Conservation (phyloP, 2,329 filamentous ascomycete genomes). For the Scytalidium lignicola region DNA sequence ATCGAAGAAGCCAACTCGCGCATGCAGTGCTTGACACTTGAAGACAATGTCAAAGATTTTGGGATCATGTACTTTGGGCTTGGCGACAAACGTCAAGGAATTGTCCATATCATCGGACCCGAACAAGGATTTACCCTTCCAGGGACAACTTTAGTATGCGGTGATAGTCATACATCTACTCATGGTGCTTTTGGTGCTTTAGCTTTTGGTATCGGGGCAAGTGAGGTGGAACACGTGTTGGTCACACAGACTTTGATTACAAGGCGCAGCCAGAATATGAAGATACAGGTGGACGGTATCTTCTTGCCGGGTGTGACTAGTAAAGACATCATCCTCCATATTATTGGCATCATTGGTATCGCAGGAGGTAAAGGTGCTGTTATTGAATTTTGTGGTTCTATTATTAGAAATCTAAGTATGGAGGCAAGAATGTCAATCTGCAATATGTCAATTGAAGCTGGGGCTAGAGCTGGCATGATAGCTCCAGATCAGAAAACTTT, state of each 20-base stretch:
- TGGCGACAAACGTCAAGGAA: slow-evolving; percentile 88
- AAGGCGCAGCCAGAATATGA: slow-evolving; percentile 94
- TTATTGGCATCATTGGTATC: slow-evolving; percentile 86
- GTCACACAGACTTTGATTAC: slow-evolving; percentile 91
- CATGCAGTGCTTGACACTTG: slow-evolving; percentile 83
- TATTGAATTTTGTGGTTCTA: slow-evolving; percentile 91
- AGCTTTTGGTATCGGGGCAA: slow-evolving; percentile 91
- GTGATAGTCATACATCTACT: slow-evolving; percentile 92
- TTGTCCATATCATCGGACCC: slow-evolving; percentile 92
- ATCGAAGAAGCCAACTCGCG: slow-evolving; percentile 89
- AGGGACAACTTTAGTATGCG: slow-evolving; percentile 89
- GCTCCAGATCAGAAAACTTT: slow-evolving; percentile 89
- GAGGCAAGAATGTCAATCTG: slow-evolving; percentile 97
- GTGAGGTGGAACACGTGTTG: slow-evolving; percentile 92
- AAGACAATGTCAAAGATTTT: slow-evolving; percentile 92
- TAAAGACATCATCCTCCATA: slow-evolving; percentile 87
- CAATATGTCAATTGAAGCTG: slow-evolving; percentile 96
- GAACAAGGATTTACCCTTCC: slow-evolving; percentile 96
- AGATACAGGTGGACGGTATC: slow-evolving; percentile 84
- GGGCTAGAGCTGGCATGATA: slow-evolving; percentile 88
- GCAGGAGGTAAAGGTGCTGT: slow-evolving; percentile 87
- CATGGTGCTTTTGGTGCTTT: slow-evolving; percentile 90
- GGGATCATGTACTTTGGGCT: slow-evolving; percentile 93
- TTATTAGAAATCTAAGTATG: slow-evolving; percentile 81
- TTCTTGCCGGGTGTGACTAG: slow-evolving; percentile 83